Conservation (phyloP, 805 yeast genomes). For the Komagataella ulmi region DNA sequence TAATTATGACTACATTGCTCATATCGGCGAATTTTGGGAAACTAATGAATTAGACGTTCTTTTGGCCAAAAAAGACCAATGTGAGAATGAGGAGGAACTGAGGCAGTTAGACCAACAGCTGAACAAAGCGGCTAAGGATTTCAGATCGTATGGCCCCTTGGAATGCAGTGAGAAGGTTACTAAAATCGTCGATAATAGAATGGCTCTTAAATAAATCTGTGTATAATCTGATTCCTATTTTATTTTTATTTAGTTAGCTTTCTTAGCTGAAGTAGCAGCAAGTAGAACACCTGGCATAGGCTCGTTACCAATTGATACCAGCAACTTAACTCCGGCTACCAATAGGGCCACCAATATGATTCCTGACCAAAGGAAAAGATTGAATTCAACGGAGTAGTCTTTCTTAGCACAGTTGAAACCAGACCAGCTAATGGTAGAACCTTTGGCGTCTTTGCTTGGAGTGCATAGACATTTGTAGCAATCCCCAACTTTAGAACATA, state of each 20-base stretch:
- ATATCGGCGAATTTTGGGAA: conserved; percentile 21
- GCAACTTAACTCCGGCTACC: conserved; percentile 37
- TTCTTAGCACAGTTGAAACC: conserved; percentile 52
- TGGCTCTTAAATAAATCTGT: background rate
- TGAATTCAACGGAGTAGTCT: conserved; percentile 54
- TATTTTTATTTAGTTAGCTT: conserved; percentile 13
- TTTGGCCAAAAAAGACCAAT: background rate
- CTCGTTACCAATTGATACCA: conserved; percentile 41
- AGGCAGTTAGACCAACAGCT: background rate
- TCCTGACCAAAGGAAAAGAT: conserved; percentile 57
- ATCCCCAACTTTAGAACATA: conserved; percentile 25
- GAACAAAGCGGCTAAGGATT: background rate
- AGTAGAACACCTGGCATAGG: conserved; percentile 58
- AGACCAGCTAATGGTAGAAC: conserved; percentile 38
- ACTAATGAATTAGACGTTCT: background rate
- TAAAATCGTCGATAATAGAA: background rate
- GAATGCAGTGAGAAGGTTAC: background rate
- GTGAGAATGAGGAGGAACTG: background rate
- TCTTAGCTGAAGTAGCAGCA: conserved; percentile 37
- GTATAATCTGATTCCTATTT: background rate
- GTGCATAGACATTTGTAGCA: conserved; percentile 42
- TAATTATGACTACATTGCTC: conserved; percentile 40
- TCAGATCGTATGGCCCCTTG: background rate
- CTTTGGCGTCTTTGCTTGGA: conserved; percentile 25
- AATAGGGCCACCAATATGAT: conserved; percentile 31